A percentile compares a stretch with the other conserved stretches of the same genome.
phyloP scores from a whole-genome alignment of 139 green algal genomes.

The Picochlorum costavermella region DNA sequence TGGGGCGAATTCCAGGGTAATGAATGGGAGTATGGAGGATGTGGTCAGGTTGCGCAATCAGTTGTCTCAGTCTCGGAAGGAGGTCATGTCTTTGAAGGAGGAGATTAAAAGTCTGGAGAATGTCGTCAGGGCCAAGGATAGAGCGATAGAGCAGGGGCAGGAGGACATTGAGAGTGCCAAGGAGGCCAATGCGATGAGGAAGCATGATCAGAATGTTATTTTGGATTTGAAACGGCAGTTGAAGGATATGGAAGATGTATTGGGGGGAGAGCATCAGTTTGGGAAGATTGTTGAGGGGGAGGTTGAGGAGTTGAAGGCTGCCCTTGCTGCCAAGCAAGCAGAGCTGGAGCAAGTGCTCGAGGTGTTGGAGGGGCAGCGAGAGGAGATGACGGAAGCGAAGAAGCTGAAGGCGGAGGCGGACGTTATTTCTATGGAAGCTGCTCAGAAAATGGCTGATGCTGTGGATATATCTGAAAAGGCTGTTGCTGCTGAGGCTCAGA shows the following conservation, averaged over 20 bases:
- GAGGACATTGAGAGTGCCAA: slow-evolving; percentile 11
- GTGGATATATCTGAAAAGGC: slow-evolving; percentile 5
- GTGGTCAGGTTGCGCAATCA: background rate
- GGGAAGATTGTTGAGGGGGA: slow-evolving; percentile 5
- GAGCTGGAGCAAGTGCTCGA: background rate
- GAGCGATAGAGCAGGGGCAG: slow-evolving; percentile 14
- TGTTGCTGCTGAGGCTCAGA: background rate
- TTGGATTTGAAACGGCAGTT: slow-evolving; percentile 23
- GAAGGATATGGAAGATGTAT: slow-evolving; percentile 11
- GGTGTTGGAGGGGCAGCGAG: background rate
- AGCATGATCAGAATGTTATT: slow-evolving; percentile 24
- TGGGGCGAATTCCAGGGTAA: background rate
- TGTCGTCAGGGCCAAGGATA: slow-evolving; percentile 25
- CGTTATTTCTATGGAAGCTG: background rate
- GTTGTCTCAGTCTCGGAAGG: background rate
- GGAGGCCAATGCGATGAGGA: background rate
- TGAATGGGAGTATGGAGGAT: slow-evolving; percentile 9
- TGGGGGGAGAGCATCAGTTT: slow-evolving; percentile 10
- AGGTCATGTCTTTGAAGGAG: slow-evolving; percentile 11
- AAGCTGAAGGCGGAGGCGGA: background rate
- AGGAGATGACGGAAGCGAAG: background rate
- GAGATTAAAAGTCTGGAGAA: slow-evolving; percentile 26
- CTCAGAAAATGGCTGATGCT: background rate
- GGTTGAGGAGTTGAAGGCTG: slow-evolving; percentile 6
- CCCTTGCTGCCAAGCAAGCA: background rate